Percentiles rank a stretch among this genome's conserved stretches.
phyloP scores from a whole-genome alignment of 2,329 filamentous ascomycete species.

The Lasiodiplodia citricola region DNA sequence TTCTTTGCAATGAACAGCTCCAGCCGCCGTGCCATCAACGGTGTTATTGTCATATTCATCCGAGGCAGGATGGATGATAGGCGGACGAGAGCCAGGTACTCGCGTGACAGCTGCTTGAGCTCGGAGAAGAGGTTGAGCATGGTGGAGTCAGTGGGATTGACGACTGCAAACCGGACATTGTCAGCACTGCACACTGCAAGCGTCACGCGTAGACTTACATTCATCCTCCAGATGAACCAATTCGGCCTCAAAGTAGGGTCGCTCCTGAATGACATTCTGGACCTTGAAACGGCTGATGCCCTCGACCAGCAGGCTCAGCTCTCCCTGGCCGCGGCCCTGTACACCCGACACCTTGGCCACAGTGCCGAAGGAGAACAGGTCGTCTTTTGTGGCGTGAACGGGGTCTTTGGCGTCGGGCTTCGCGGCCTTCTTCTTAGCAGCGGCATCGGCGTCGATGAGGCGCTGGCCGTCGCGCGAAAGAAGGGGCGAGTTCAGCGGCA shows the following conservation, averaged over 20 bases:
- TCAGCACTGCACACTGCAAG: not conserved
- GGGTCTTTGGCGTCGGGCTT: constrained; percentile 42
- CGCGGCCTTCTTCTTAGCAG: constrained; percentile 52
- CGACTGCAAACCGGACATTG: constrained; percentile 32
- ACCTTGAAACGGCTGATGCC: constrained; percentile 79
- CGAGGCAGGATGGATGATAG: constrained; percentile 84
- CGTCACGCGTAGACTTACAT: constrained; percentile 51
- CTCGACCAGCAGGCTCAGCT: constrained; percentile 86
- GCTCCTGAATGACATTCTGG: constrained; percentile 75
- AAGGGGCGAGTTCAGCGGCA: constrained; percentile 79
- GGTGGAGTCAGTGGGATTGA: constrained; percentile 63
- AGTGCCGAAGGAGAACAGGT: constrained; percentile 84
- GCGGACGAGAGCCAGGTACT: constrained; percentile 82
- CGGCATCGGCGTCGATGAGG: constrained; percentile 66
- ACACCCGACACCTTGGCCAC: constrained; percentile 60
- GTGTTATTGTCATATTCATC: constrained; percentile 54
- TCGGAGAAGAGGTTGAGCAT: constrained; percentile 75
- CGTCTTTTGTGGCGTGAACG: constrained; percentile 53
- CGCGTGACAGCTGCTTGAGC: constrained; percentile 82
- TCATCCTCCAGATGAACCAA: constrained; percentile 74
- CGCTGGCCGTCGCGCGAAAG: constrained; percentile 77
- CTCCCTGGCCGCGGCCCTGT: constrained; percentile 53
- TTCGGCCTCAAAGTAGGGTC: constrained; percentile 85
- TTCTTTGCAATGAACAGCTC: constrained; percentile 88
- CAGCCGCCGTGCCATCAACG: constrained; percentile 79